Evolutionary conservation across 768 basidiomycete genomes (phyloP), one percentile per base, ranked within the genome.

Genomic region (Artomyces pyxidatus): DNA sequence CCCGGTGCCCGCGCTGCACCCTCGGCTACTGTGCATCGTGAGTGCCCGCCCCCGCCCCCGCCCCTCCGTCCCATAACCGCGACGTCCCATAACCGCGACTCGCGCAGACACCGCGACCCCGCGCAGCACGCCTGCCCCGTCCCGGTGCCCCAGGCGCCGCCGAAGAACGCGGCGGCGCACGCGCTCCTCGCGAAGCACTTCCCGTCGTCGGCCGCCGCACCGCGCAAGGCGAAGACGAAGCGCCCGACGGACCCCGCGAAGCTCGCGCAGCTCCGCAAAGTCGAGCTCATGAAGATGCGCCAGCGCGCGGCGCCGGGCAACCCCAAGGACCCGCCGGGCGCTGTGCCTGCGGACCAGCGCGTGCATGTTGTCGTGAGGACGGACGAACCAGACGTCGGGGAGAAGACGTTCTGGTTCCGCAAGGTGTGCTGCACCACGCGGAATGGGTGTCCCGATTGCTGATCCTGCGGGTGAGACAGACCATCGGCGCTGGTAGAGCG

Each of bases 201-300:
- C 57, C 63, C 72, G 8, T 47, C 58, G 9, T 39, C 51, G 1
- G 6, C 45, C 1, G 41, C 51, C 6, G 42, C 59, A 3, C 42
- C 59, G 10, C 52, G 55, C 17, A 3, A 47, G 16, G 25, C 45
- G 8, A 58, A 45, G 25, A 46, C 58, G 44, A 53, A 58, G 47
- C 16, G 58, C 52, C 71, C 76, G 6, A 70, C 68, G 11, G 75
- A 81, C 56, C 73, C 80, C 7, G 70, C 67, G 47, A 80, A 80
- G 55, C 60, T 75, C 19, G 77, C 73, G 1, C 76, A 79, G 52
- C 63, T 72, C 50, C 72, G 73, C 48, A 79, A 77, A 56, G 60
- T 88, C 16, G 77, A 81, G 58, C 59, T 82, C 5, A 85, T 90
- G 75, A 86, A 80, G 59, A 75, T 91, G 74, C 79, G 81, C 47